Evolutionary conservation across 768 basidiomycete species (phyloP), one percentile per base, ranked within the genome.

Genomic region (Mycena polygramma): DNA sequence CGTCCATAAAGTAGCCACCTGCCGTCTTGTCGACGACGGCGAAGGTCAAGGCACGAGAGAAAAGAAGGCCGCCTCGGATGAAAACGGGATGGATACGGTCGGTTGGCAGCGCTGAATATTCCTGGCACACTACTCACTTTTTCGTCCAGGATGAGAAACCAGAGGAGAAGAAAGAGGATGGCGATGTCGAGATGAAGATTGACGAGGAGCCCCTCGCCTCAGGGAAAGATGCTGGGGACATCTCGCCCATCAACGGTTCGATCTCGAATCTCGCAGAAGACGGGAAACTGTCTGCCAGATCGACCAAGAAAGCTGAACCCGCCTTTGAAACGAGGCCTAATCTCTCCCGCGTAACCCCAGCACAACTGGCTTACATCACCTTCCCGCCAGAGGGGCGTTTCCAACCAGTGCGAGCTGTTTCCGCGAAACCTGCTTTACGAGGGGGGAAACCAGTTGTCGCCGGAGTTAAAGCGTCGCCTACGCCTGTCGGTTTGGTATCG

Each of bases 21-120:
- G 98, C 97, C 43, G 97, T 99, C 14, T 87, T 99, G 48, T 98
- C 96, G 10, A 99, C 98, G 0, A 99, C 98, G 2, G 97, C 96
- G 0, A 97, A 95, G 80, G 95, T 94, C n/a, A 95, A 95, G 79
- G 96, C 96, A 2, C 88, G 98, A 72, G 96, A 96, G 77, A 97
- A 94, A 93, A 90, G 75, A 96, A 98, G 81, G 94, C 93, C 52
- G 93, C 89, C 49, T 91, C 89, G 5, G 95, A 95, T 58, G 90
- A 88, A 14, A 93, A 94, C 54, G 84, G 85, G 1, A 96, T 96
- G 91, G 94, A 97, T 24, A 87, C 90, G 58, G 95, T 96, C 75
- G 81, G 91, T 81, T 37, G 15, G 41, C 60, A 7, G n/a, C 13
- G 11, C 7, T 10, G 11, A 22, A n/a, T n/a, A 41, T 7, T 17